These are phyloP conservation scores for Hyaloscypha bicolor DNA, from an alignment of 495 filamentous ascomycete species.

Conservation along the genomic window DNA sequence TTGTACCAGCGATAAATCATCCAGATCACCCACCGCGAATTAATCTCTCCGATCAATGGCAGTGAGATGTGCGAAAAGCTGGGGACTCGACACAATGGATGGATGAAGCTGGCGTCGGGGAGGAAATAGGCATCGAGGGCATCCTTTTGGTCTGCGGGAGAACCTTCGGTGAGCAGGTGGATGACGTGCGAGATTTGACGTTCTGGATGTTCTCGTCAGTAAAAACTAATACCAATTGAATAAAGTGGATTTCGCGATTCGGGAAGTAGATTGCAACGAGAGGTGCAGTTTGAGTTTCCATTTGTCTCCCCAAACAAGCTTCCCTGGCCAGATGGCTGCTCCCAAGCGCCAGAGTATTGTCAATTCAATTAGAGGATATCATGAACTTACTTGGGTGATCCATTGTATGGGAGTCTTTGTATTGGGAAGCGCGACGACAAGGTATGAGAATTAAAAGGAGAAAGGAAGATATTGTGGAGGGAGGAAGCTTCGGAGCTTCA, in stretches of 20 bases:
- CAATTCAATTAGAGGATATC: not conserved
- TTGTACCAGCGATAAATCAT: conserved; percentile 87
- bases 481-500: not conserved
- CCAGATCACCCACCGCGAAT: conserved; percentile 62
- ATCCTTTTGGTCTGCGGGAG: conserved; percentile 61
- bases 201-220: conserved; percentile 28
- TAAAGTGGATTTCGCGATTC: not conserved
- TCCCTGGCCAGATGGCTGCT: not conserved
- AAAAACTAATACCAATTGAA: not conserved
- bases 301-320: not conserved
- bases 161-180: conserved; percentile 62
- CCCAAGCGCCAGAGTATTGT: not conserved
- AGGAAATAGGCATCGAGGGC: conserved; percentile 72
- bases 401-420: conserved; percentile 21
- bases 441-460: not conserved
- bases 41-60: conserved; percentile 48
- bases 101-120: conserved; percentile 67
- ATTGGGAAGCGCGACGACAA: not conserved
- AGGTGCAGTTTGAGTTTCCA: no score
- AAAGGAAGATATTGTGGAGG: not conserved
- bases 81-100: conserved; percentile 79
- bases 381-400: conserved; percentile 34
- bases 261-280: no score
- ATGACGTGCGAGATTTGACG: conserved; percentile 62
- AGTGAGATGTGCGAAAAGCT: conserved; percentile 47